phyloP scores from a whole-genome alignment of 768 basidiomycete species.

The Amanita exitialis region DNA sequence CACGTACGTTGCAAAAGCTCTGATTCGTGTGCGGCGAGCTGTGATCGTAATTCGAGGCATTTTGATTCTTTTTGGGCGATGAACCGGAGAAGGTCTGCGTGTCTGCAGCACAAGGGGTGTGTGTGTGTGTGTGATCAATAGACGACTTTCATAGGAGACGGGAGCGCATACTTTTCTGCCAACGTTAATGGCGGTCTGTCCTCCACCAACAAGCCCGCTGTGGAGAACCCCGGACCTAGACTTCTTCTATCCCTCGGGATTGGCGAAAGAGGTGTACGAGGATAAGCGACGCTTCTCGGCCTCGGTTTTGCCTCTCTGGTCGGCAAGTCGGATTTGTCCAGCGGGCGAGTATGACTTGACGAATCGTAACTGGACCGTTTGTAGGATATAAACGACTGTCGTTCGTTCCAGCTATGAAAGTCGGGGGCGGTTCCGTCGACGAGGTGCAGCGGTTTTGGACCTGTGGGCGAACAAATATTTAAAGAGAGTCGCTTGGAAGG shows the following conservation, averaged over 20 bases:
- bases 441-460: constrained; percentile 38
- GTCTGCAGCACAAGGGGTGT: constrained; percentile 34
- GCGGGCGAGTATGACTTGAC: background rate
- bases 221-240: constrained; percentile 11
- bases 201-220: constrained; percentile 3
- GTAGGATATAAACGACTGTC: constrained; percentile 50
- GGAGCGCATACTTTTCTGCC: constrained; percentile 51
- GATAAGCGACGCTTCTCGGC: background rate
- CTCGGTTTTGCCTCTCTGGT: background rate
- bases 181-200: constrained; percentile 44
- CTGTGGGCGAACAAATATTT: constrained; percentile 11
- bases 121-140: no score
- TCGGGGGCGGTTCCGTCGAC: constrained; percentile 21
- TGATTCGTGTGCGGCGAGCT: constrained; percentile 60
- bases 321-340: background rate
- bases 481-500: constrained; percentile 21
- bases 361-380: constrained; percentile 17
- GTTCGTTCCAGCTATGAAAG: constrained; percentile 15
- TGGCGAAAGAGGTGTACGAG: background rate
- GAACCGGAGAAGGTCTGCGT: constrained; percentile 70
- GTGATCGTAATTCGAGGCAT: constrained; percentile 72
- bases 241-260: constrained; percentile 17
- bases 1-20: constrained; percentile 56
- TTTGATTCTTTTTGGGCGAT: constrained; percentile 84
- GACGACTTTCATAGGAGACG: background rate